Percentiles rank a stretch among this genome's conserved stretches.
phyloP scores from a whole-genome alignment of 2,329 filamentous ascomycete genomes.

The Decorospora gaudefroyi region DNA sequence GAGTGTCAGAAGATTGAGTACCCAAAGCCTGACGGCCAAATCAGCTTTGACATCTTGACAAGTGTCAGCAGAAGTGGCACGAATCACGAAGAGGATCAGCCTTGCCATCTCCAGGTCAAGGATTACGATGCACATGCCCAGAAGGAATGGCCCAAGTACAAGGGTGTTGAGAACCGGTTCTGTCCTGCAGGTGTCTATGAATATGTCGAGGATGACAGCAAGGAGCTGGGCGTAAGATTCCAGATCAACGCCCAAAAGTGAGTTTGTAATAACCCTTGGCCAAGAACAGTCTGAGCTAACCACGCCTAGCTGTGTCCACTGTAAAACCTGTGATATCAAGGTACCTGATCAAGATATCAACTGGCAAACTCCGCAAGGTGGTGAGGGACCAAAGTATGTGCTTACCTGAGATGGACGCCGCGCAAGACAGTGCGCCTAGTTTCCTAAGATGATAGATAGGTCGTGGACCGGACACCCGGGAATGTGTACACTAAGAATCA shows the following conservation, averaged over 20 bases:
- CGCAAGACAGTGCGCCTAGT: neutral
- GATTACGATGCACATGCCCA: constrained; percentile 92
- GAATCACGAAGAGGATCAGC: constrained; percentile 98
- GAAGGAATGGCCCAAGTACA: constrained; percentile 81
- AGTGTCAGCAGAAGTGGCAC: constrained; percentile 94
- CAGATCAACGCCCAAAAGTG: constrained; percentile 98
- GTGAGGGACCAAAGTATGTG: constrained; percentile 71
- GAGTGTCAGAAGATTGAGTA: constrained; percentile 89
- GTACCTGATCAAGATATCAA: constrained; percentile 96
- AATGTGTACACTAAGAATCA: constrained; percentile 15
- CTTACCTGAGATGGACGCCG: constrained; percentile 53
- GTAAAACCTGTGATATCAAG: constrained; percentile 99
- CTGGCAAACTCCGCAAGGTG: constrained; percentile 85
- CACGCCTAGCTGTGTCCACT: constrained; percentile 83
- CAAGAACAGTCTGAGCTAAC: constrained; percentile 32
- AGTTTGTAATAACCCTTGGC: constrained; percentile 51
- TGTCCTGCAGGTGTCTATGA: constrained; percentile 98
- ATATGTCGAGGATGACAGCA: constrained; percentile 89
- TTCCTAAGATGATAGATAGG: no score
- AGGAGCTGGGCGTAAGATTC: constrained; percentile 87
- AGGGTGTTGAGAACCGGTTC: constrained; percentile 94
- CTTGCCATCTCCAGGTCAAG: constrained; percentile 90
- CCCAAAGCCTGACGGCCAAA: constrained; percentile 91
- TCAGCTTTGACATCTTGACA: constrained; percentile 94
- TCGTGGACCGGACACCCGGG: neutral